phyloP scores from a whole-genome alignment of 176 grass and related monocot genomes.

The Ensete ventricosum region DNA sequence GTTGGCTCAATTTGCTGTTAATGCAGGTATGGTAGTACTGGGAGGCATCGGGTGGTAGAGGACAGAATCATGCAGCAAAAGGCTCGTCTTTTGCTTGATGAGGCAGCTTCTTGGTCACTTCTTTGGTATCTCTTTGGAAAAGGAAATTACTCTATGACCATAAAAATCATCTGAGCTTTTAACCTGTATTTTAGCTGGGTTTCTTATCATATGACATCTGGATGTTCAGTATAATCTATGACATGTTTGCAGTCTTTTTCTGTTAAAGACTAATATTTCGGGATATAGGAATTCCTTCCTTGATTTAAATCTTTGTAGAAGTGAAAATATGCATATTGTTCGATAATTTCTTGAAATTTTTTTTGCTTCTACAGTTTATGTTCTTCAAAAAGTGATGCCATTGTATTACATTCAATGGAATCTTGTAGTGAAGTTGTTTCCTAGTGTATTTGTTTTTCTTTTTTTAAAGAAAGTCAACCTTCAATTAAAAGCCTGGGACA shows the following conservation, averaged over 20 bases:
- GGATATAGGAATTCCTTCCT: not conserved
- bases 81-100: slow-evolving; percentile 67
- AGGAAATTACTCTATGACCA: slow-evolving; percentile 33
- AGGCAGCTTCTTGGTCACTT: slow-evolving; percentile 97
- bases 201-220: not conserved
- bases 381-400: not conserved
- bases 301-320: not conserved
- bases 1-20: not conserved
- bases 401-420: not conserved
- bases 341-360: not conserved
- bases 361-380: not conserved
- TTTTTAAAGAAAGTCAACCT: not conserved
- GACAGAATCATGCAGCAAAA: slow-evolving; percentile 94
- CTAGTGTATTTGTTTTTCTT: not conserved
- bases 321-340: not conserved
- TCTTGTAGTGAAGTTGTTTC: not conserved
- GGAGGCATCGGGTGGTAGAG: slow-evolving; percentile 54
- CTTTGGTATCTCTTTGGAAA: slow-evolving; percentile 97
- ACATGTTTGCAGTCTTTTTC: not conserved
- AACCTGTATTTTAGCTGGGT: not conserved
- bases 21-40: slow-evolving; percentile 50
- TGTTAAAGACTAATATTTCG: not conserved
- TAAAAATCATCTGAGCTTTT: slow-evolving; percentile 8
- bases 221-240: not conserved
- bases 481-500: too few species aligned